Evolutionary conservation across 2,329 filamentous ascomycete genomes (phyloP).

Genomic region (Cladosporium phlei): DNA sequence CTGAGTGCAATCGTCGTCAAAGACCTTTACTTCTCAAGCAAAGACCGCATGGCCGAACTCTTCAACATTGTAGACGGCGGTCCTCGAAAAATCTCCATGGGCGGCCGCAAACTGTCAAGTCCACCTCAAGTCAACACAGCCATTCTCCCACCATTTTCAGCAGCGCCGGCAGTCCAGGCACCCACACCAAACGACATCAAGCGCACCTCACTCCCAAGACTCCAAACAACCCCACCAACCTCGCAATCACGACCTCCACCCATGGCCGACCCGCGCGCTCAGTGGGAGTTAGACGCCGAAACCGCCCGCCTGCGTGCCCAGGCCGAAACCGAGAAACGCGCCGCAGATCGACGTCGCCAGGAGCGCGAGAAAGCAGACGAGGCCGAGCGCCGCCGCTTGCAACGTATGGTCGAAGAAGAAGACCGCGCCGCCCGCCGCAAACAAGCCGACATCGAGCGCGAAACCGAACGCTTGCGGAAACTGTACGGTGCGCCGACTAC

Average conservation of each 20-base stretch:
- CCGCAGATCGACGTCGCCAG: conserved; percentile 45
- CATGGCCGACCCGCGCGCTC: conserved; percentile 46
- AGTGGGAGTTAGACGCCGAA: conserved; percentile 51
- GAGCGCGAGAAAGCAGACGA: conserved; percentile 59
- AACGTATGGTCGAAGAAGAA: conserved; percentile 51
- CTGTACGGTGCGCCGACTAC: conserved; percentile 54
- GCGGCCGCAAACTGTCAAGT: conserved; percentile 24
- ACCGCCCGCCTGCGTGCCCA: conserved; percentile 44
- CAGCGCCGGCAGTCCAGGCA: conserved; percentile 3
- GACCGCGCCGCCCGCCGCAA: conserved; percentile 51
- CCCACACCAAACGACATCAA: conserved; percentile 19
- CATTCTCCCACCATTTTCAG: not conserved
- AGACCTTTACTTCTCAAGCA: conserved; percentile 52
- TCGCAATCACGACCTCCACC: conserved; percentile 28
- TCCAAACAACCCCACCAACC: conserved; percentile 19
- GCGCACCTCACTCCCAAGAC: conserved; percentile 25
- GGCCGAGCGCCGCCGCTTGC: conserved; percentile 51
- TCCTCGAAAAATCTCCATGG: conserved; percentile 25
- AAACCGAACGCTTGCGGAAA: conserved; percentile 68
- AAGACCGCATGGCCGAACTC: conserved; percentile 59
- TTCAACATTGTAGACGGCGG: conserved; percentile 65
- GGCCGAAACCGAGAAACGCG: conserved; percentile 41
- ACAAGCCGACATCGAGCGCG: conserved; percentile 58
- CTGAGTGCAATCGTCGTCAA: conserved; percentile 57
- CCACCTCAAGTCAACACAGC: conserved; percentile 18